Conservation (phyloP, 2,329 filamentous ascomycete species). For the Ilyonectria robusta region DNA sequence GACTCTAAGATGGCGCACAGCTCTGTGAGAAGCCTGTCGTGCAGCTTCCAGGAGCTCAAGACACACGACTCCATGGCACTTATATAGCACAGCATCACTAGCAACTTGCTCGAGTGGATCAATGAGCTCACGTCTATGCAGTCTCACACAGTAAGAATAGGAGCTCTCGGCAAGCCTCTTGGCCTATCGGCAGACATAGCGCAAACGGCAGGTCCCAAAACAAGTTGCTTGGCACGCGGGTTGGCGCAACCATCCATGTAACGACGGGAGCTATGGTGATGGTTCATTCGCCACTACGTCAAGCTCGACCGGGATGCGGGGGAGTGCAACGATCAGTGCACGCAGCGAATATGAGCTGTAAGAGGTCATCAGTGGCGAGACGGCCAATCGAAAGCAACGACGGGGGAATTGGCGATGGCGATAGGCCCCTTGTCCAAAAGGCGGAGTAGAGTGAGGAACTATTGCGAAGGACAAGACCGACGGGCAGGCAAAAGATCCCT, state of each 20-base stretch:
- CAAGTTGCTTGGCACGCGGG: slow-evolving; percentile 37
- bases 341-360: slow-evolving; percentile 1
- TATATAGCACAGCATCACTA: slow-evolving; percentile 32
- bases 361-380: slow-evolving; percentile 20
- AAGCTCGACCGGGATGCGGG: slow-evolving; percentile 23
- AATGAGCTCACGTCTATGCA: not conserved
- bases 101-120: not conserved
- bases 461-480: slow-evolving; percentile 33
- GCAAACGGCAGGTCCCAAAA: slow-evolving; percentile 44
- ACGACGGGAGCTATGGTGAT: slow-evolving; percentile 22
- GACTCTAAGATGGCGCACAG: not conserved
- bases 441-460: slow-evolving; percentile 39
- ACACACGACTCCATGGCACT: slow-evolving; percentile 15
- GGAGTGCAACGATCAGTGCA: slow-evolving; percentile 6
- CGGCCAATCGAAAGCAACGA: slow-evolving; percentile 23
- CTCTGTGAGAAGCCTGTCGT: slow-evolving; percentile 3
- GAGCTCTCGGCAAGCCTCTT: slow-evolving; percentile 11
- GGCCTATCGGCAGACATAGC: slow-evolving; percentile 34
- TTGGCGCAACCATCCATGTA: slow-evolving; percentile 32
- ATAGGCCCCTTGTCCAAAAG: slow-evolving; percentile 29
- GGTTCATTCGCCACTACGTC: slow-evolving; percentile 28
- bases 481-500: not conserved
- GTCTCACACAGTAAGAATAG: slow-evolving; percentile 11
- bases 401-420: slow-evolving; percentile 15
- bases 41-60: not conserved